phyloP scores from a whole-genome alignment of 805 yeast species.

The Saccharomycopsis schoenii region DNA sequence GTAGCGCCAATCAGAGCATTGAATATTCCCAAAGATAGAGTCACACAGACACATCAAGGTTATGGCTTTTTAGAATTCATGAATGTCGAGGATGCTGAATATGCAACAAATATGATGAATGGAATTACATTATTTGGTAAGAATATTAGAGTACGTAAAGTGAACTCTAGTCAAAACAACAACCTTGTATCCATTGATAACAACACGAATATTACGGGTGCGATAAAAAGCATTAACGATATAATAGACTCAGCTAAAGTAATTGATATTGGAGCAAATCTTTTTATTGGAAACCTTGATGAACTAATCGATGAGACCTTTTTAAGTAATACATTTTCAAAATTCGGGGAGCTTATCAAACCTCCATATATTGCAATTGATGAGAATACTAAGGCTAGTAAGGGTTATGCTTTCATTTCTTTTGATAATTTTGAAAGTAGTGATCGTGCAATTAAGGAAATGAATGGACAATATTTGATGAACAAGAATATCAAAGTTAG shows the following conservation, averaged over 20 bases:
- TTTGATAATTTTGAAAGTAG: conserved; percentile 56
- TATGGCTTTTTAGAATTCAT: conserved; percentile 77
- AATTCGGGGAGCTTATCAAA: conserved; percentile 54
- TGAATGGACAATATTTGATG: conserved; percentile 63
- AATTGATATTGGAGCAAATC: conserved; percentile 49
- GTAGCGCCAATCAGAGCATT: conserved; percentile 68
- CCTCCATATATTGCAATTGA: conserved; percentile 44
- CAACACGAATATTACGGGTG: conserved; percentile 17
- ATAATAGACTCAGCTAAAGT: conserved; percentile 8
- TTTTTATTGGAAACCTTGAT: conserved; percentile 57
- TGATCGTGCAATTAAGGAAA: conserved; percentile 58
- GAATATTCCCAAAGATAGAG: conserved; percentile 70
- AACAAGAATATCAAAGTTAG: conserved; percentile 50
- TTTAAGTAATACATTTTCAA: conserved; percentile 45
- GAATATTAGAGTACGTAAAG: conserved; percentile 46
- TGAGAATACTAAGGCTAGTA: conserved; percentile 33
- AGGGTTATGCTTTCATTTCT: conserved; percentile 58
- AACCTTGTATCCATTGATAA: conserved; percentile 12
- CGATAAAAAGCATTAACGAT: conserved; percentile 14
- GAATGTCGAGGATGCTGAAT: conserved; percentile 53
- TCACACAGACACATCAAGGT: conserved; percentile 66
- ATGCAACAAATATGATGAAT: conserved; percentile 48
- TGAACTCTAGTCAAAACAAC: conserved; percentile 24
- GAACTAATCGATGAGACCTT: conserved; percentile 49
- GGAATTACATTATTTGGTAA: conserved; percentile 57